These are phyloP conservation scores for Xylariaceae sp. DNA, from an alignment of 2,329 filamentous ascomycete species.

Conservation along the genomic window DNA sequence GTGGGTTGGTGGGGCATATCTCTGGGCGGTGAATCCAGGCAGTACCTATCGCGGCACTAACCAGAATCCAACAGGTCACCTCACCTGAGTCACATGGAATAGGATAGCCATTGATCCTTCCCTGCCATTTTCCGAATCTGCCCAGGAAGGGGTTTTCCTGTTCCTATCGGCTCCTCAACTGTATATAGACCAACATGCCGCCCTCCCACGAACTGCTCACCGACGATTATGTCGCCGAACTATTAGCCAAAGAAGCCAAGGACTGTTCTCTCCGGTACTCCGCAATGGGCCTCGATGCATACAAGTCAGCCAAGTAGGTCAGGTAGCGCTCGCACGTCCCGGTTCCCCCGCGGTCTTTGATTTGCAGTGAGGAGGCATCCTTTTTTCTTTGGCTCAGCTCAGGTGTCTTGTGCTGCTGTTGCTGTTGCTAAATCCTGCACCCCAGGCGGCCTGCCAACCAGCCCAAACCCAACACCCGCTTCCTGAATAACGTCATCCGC, in stretches of 20 bases:
- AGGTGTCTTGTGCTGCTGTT: too few species aligned
- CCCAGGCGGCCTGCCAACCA: slow-evolving; percentile 52
- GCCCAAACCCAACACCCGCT: slow-evolving; percentile 86
- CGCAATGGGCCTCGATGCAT: slow-evolving; percentile 64
- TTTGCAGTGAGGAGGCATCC: not conserved
- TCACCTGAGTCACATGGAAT: too few species aligned
- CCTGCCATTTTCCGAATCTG: too few species aligned
- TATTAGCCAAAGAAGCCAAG: slow-evolving; percentile 75
- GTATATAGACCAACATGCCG: too few species aligned
- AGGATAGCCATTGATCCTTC: too few species aligned
- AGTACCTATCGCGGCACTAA: too few species aligned
- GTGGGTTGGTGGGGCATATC: too few species aligned
- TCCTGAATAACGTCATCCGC: slow-evolving; percentile 79
- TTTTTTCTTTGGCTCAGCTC: not conserved
- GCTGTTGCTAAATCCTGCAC: slow-evolving; percentile 3
- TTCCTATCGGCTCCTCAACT: too few species aligned
- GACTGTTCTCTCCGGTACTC: slow-evolving; percentile 68
- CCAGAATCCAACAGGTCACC: too few species aligned
- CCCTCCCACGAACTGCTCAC: slow-evolving; percentile 41
- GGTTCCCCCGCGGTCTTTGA: not conserved
- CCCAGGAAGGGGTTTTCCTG: too few species aligned
- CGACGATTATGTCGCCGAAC: slow-evolving; percentile 71
- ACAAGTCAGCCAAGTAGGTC: slow-evolving; percentile 39
- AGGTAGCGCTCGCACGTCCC: not conserved
- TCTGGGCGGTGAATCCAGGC: too few species aligned